Evolutionary conservation across 176 grass and related monocot species (phyloP).

Genomic region (Juncus effusus): DNA sequence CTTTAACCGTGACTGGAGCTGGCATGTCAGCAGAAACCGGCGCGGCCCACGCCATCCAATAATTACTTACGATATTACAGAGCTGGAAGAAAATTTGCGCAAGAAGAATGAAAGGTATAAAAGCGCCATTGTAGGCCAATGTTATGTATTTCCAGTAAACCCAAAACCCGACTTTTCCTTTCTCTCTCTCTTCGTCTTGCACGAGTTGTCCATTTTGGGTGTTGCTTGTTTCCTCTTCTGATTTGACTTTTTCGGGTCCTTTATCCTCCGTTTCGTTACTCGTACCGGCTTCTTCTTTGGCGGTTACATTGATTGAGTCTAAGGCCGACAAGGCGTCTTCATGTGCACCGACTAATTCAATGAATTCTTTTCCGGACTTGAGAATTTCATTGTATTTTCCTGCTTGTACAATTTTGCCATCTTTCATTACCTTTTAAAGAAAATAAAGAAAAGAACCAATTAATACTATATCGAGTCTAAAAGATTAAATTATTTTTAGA

Average conservation of each 20-base stretch:
- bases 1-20: conserved; percentile 52
- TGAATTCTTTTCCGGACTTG: conserved; percentile 45
- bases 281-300: neutral
- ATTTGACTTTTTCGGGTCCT: neutral
- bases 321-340: conserved; percentile 44
- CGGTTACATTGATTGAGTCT: conserved; percentile 5
- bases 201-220: conserved; percentile 47
- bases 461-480: too few species aligned
- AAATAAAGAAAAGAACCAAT: conserved; percentile 2
- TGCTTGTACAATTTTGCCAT: conserved; percentile 52
- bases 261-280: conserved; percentile 4
- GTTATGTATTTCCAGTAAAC: conserved; percentile 91
- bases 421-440: conserved; percentile 48
- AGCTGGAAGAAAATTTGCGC: conserved; percentile 72
- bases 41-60: conserved; percentile 84
- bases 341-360: conserved; percentile 45
- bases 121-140: conserved; percentile 63
- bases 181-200: conserved; percentile 91
- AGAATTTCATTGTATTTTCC: conserved; percentile 54
- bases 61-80: conserved; percentile 87
- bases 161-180: conserved; percentile 78
- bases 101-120: conserved; percentile 64
- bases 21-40: conserved; percentile 51
- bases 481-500: too few species aligned
- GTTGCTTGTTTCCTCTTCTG: conserved; percentile 12